Base-by-base conservation (phyloP, 2,329 filamentous ascomycete species). In the Aspergillus felis region DNA sequence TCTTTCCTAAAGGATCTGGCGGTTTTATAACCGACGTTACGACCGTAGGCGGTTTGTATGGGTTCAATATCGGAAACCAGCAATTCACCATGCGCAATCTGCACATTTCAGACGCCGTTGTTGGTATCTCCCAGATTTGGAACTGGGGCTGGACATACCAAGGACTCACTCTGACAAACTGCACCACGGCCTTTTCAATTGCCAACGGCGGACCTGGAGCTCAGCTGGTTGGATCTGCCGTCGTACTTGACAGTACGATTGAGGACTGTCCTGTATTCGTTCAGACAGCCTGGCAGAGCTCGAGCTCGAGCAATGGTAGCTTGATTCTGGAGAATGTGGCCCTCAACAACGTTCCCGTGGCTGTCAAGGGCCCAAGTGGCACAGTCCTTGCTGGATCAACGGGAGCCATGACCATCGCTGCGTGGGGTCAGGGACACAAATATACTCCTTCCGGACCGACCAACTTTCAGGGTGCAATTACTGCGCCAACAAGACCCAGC, bases 41-140 rank as follows among this genome's bases (percentile, higher is more conserved):
- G 49, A 87, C 88, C 73, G 81, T 80, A 47, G 86, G 86, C 52
- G 87, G 87, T 28, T 75, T 77, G 8, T 79, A 84, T 55, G 85
- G 86, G 50, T 81, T 79, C 50, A 82, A 83, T 65, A 73, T 86
- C 57, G 86, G 86, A 27, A 86, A 81, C 58, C 87, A 90, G 73
- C 87, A 89, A 62, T 84, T 83, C 62, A 87, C 84, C 0, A 83
- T 81, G 57, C 78, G 80, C 9, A 83, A 84, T 60, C 62, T 87
- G 29, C 78, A 72, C 0, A 84, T 86, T 66, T 76, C 79, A 44
- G 74, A 78, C 47, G 76, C 76, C 20, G 72, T 76, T 1, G 85
- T 81, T 0, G 82, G 80, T 2, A 83, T 87, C 50, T 78, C 80
- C 25, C 78, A 84, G 61, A 72, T 82, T 9, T 87, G 83, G 83